Evolutionary conservation across 1,284 basidiomycete genomes (phyloP).

Genomic region (Leccinum solheimii): DNA sequence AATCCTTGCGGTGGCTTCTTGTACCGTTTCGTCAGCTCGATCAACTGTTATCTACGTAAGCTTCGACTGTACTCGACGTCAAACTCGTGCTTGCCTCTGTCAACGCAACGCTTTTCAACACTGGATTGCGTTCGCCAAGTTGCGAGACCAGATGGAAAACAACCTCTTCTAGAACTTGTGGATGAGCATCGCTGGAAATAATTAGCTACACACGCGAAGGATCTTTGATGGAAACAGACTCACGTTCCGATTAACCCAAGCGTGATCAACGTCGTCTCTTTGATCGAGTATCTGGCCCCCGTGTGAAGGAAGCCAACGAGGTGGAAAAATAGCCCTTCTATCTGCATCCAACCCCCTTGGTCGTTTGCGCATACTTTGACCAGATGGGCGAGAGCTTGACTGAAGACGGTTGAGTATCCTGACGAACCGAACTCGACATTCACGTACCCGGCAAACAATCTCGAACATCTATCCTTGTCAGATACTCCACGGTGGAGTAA

Average conservation of each 20-base stretch:
- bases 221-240: conserved; percentile 25
- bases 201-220: conserved; percentile 5
- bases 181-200: conserved; percentile 46
- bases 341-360: conserved; percentile 32
- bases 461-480: conserved; percentile 56
- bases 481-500: conserved; percentile 49
- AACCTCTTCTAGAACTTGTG: conserved; percentile 57
- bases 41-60: conserved; percentile 48
- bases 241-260: conserved; percentile 66
- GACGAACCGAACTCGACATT: neutral
- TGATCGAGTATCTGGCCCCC: conserved; percentile 42
- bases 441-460: conserved; percentile 68
- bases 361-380: conserved; percentile 41
- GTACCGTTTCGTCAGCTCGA: conserved; percentile 55
- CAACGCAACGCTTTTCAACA: conserved; percentile 69
- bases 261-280: conserved; percentile 62
- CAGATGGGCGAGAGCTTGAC: conserved; percentile 51
- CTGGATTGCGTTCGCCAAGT: conserved; percentile 64
- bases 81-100: conserved; percentile 46
- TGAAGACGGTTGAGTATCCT: conserved; percentile 29
- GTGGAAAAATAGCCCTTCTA: conserved; percentile 47
- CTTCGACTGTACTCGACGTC: conserved; percentile 1
- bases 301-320: conserved; percentile 51
- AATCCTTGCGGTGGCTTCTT: conserved; percentile 71
- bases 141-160: conserved; percentile 70